Percentiles rank a stretch among this genome's conserved stretches.
Evolutionary conservation across 805 yeast species (phyloP).

Genomic region (Komagataella ulmi): DNA sequence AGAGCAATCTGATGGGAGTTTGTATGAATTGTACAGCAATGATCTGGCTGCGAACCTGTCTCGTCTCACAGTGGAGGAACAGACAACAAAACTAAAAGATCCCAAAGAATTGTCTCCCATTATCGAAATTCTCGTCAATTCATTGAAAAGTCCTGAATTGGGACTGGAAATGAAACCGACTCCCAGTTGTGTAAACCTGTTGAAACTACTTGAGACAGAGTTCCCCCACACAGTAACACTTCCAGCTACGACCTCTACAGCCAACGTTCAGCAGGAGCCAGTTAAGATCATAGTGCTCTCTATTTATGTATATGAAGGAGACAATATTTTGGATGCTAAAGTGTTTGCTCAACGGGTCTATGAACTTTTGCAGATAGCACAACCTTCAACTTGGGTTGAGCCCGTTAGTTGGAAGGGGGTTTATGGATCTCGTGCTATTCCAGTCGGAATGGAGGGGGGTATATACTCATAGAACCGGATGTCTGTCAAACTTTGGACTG

Average conservation of each 20-base stretch:
- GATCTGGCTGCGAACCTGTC: conserved; percentile 9
- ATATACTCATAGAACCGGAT: conserved; percentile 22
- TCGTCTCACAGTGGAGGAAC: conserved; percentile 7
- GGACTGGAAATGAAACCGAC: neutral
- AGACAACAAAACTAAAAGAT: conserved; percentile 1
- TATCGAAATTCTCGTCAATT: conserved; percentile 1
- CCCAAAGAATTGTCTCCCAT: conserved; percentile 6
- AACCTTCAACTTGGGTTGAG: conserved; percentile 19
- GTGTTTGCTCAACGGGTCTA: conserved; percentile 27
- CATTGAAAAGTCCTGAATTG: neutral
- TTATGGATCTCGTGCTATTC: conserved; percentile 62
- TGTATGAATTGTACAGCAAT: conserved; percentile 12
- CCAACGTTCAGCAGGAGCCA: neutral
- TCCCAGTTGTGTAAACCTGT: conserved; percentile 2
- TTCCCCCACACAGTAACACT: conserved; percentile 7
- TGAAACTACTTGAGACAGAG: conserved; percentile 3
- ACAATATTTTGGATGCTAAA: conserved; percentile 64
- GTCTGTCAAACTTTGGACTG: neutral
- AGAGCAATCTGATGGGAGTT: conserved; percentile 5
- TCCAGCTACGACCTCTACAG: conserved; percentile 3
- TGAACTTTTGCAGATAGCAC: conserved; percentile 8
- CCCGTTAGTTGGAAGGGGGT: conserved; percentile 82
- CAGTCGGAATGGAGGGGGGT: conserved; percentile 65
- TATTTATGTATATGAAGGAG: conserved; percentile 78
- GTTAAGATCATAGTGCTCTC: conserved; percentile 7